A percentile compares a stretch with the other conserved stretches of the same genome.
Evolutionary conservation across 441 rosid species (phyloP).

Genomic region (Theobroma grandiflorum): DNA sequence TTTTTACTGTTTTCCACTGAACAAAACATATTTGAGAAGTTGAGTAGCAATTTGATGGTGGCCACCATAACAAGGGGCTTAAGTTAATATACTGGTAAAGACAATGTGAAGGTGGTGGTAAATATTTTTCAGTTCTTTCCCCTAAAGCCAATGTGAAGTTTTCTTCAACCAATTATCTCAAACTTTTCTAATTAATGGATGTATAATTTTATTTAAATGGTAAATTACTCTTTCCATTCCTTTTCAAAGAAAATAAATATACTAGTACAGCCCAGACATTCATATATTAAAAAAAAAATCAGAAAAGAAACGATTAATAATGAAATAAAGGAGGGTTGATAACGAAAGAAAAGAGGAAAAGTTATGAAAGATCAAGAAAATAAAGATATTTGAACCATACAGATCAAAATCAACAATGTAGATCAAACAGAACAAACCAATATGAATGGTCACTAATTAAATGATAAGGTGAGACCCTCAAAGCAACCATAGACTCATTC

Average conservation of each 20-base stretch:
- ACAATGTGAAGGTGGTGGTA: background rate
- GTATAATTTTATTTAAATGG: background rate
- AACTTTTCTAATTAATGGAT: background rate
- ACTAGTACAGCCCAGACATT: background rate
- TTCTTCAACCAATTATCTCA: conserved; percentile 1
- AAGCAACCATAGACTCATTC: background rate
- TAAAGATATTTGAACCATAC: background rate
- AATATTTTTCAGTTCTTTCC: background rate
- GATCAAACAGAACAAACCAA: background rate
- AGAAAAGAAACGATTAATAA: background rate
- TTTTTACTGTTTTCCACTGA: background rate
- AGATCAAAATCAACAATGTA: background rate
- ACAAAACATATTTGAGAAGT: background rate
- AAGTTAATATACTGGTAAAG: background rate
- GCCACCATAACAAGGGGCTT: background rate
- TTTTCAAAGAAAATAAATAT: background rate
- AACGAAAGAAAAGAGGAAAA: background rate
- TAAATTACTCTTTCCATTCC: background rate
- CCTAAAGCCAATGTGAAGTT: background rate
- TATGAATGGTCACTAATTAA: background rate
- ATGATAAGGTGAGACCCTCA: background rate
- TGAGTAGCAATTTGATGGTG: background rate
- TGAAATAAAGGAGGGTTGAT: background rate
- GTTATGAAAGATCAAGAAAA: background rate
- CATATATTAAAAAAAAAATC: background rate